phyloP scores from a whole-genome alignment of 345 rosid genomes.

The Angophora floribunda region DNA sequence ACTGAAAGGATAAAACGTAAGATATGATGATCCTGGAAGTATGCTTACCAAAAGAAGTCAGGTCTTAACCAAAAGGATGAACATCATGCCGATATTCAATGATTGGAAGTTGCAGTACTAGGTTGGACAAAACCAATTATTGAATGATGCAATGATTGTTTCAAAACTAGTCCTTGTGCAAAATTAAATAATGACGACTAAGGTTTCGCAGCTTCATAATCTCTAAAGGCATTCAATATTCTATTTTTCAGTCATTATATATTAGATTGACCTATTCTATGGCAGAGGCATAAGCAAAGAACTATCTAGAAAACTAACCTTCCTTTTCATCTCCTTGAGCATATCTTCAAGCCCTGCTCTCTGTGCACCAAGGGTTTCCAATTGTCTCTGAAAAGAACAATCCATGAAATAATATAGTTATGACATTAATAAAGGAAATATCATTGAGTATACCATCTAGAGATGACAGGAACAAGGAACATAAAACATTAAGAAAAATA shows the following conservation, averaged over 20 bases:
- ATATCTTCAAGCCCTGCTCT: slow-evolving; percentile 98
- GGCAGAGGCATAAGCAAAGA: neutral
- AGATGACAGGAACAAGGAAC: neutral
- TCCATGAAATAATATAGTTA: neutral
- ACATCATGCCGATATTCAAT: neutral
- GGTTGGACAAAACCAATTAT: neutral
- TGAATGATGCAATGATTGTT: neutral
- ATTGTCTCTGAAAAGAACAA: slow-evolving; percentile 66
- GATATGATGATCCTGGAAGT: neutral
- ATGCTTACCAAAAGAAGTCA: neutral
- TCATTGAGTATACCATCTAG: neutral
- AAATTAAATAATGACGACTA: neutral
- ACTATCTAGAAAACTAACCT: slow-evolving; percentile 27
- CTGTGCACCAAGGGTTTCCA: slow-evolving; percentile 96
- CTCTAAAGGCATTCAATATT: neutral
- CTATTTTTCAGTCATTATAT: no score
- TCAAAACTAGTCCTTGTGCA: neutral
- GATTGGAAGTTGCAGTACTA: neutral
- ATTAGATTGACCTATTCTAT: neutral
- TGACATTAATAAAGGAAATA: neutral
- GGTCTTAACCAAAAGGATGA: neutral
- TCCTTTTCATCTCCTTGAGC: slow-evolving; percentile 99
- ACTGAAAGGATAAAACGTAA: neutral
- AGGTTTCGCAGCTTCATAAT: neutral
- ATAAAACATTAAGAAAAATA: neutral